Evolutionary conservation across 495 filamentous ascomycete genomes (phyloP), one percentile per base, ranked within the genome.

Genomic region (Neurospora sp.): DNA sequence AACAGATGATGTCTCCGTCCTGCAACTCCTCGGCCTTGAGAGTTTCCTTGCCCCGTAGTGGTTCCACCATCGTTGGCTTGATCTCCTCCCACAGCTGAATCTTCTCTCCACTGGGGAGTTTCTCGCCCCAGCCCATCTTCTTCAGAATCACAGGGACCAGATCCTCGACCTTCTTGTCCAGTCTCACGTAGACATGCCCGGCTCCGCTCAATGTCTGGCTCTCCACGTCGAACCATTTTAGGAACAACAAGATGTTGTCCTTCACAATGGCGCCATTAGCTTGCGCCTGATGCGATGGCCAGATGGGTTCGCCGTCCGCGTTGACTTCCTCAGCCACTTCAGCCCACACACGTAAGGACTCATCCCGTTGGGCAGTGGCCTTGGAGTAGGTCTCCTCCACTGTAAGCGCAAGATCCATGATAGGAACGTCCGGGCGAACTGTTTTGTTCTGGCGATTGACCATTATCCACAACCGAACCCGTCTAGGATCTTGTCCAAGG

Each of bases 381-480:
- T 92, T 76, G 81, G 86, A 75, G 88, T 89, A 72, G 0, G 92
- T 91, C 61, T 96, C 92, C 77, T 97, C 95, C 18, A 98, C 84
- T 7, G 91, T 93, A 82, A 93, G 91, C n/a, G 90, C 85, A 3
- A 87, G 82, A 72, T 96, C 92, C 73, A 86, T 86, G 69, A 98
- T 88, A 5, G 94, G 92, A 68, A 92, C 89, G 78, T 99, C 96
- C 1, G 96, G 96, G 37, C 96, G 88, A 59, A 91, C 91, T 0
- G 96, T 98, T 83, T 97, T 97, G 79, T 99, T 99, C 78, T 99
- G 96, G 11, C 96, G 92, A 77, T 97, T 98, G 0, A 99, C 96
- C 93, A 99, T 97, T 46, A 92, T 89, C 96, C 96, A 98, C 61
- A 97, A 86, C 39, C 96, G 89, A 27, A 98, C 81, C 40, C 86